A percentile compares a stretch with the other conserved stretches of the same genome.
phyloP scores from a whole-genome alignment of 2,329 filamentous ascomycete species.

The Fusarium sp. region DNA sequence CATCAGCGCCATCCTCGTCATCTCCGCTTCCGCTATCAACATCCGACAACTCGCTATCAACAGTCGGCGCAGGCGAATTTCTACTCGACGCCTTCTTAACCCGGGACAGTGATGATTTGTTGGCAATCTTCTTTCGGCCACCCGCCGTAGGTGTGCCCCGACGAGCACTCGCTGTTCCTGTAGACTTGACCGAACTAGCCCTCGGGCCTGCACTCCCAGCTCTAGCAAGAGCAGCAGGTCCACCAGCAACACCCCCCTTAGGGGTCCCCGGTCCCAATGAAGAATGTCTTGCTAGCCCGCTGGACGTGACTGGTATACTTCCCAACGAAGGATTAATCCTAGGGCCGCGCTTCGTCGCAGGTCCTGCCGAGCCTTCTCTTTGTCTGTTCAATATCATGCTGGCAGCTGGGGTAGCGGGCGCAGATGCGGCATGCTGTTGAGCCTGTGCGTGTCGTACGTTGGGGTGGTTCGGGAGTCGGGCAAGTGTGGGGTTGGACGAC shows the following conservation, averaged over 20 bases:
- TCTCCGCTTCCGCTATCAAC: slow-evolving; percentile 68
- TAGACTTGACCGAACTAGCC: slow-evolving; percentile 60
- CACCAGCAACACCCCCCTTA: slow-evolving; percentile 54
- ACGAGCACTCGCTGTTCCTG: slow-evolving; percentile 53
- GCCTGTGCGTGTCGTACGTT: slow-evolving; percentile 64
- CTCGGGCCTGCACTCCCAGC: slow-evolving; percentile 73
- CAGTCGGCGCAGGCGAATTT: slow-evolving; percentile 72
- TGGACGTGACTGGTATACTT: slow-evolving; percentile 64
- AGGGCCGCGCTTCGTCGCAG: slow-evolving; percentile 66
- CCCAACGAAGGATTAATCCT: slow-evolving; percentile 61
- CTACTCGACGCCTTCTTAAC: slow-evolving; percentile 70
- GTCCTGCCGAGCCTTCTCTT: slow-evolving; percentile 70
- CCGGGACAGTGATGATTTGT: slow-evolving; percentile 72
- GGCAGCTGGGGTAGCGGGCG: slow-evolving; percentile 70
- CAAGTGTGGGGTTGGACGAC: slow-evolving; percentile 56
- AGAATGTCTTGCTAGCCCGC: slow-evolving; percentile 70
- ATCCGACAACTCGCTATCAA: slow-evolving; percentile 74
- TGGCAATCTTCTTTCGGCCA: slow-evolving; percentile 62
- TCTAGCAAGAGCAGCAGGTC: slow-evolving; percentile 53
- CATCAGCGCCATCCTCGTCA: slow-evolving; percentile 58
- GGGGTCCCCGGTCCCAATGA: slow-evolving; percentile 73
- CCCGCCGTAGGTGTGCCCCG: slow-evolving; percentile 61
- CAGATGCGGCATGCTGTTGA: slow-evolving; percentile 66
- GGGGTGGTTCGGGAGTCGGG: slow-evolving; percentile 56
- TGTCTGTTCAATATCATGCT: slow-evolving; percentile 70